Conservation (phyloP, 352 stramenopile species). For the Peronosclerospora sorghi region DNA sequence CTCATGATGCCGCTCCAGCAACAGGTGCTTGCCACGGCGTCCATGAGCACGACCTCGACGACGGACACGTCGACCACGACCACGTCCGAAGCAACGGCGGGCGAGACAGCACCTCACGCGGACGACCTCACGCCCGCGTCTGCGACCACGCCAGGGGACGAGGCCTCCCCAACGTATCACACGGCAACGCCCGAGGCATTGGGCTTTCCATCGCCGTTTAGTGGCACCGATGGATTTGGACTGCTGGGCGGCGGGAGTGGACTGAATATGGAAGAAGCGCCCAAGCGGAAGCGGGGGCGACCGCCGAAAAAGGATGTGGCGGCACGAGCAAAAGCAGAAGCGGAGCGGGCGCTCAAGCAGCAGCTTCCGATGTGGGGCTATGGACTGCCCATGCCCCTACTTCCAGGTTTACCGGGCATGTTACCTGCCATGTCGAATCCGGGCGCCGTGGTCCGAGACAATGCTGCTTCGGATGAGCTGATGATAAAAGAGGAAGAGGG, state of each 20-base stretch:
- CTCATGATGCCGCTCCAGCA: slow-evolving; percentile 57
- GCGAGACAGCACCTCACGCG: background rate
- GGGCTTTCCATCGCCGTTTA: slow-evolving; percentile 15
- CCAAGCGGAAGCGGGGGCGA: slow-evolving; percentile 58
- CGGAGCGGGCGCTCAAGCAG: slow-evolving; percentile 51
- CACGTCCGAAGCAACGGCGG: background rate
- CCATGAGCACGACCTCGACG: background rate
- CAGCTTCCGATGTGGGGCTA: slow-evolving; percentile 57
- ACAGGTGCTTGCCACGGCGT: slow-evolving; percentile 8
- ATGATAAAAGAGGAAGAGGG: slow-evolving; percentile 20
- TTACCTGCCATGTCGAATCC: slow-evolving; percentile 20
- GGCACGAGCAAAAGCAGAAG: slow-evolving; percentile 31
- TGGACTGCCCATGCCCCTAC: slow-evolving; percentile 39
- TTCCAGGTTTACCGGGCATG: slow-evolving; percentile 34
- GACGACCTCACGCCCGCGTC: background rate
- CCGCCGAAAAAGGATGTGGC: slow-evolving; percentile 59
- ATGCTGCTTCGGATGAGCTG: slow-evolving; percentile 15
- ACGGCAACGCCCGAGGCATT: slow-evolving; percentile 14
- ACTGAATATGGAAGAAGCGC: slow-evolving; percentile 37
- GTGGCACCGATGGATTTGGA: slow-evolving; percentile 17
- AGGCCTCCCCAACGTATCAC: slow-evolving; percentile 18
- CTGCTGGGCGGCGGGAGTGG: slow-evolving; percentile 17
- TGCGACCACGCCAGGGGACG: background rate
- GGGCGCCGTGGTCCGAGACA: slow-evolving; percentile 21
- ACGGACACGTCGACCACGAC: background rate